phyloP scores from a whole-genome alignment of 805 yeast species.

The Yarrowia sp. region DNA sequence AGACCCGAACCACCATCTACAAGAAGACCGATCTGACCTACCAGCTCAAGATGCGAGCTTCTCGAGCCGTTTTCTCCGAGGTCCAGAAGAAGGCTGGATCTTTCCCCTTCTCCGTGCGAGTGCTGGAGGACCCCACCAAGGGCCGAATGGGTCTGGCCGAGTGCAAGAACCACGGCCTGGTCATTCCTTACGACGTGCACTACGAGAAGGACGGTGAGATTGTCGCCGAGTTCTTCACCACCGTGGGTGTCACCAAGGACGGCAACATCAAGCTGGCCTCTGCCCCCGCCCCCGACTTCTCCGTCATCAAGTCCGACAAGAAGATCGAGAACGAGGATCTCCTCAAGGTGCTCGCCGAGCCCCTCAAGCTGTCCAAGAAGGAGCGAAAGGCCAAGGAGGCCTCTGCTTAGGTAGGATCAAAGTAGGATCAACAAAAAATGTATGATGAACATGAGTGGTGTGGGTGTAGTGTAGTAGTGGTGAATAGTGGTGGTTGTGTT shows the following conservation, averaged over 20 bases:
- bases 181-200: constrained; percentile 65
- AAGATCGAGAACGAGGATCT: constrained; percentile 52
- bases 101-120: constrained; percentile 68
- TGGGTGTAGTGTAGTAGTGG: too few relatives aligned
- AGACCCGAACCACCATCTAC: constrained; percentile 65
- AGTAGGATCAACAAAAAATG: not conserved
- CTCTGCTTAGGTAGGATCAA: constrained; percentile 12
- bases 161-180: constrained; percentile 63
- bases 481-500: too few relatives aligned
- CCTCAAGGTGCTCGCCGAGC: constrained; percentile 47
- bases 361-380: constrained; percentile 49
- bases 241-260: constrained; percentile 70
- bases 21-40: constrained; percentile 69
- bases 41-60: constrained; percentile 66
- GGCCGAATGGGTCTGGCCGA: constrained; percentile 73
- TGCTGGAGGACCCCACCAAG: constrained; percentile 65
- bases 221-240: constrained; percentile 71
- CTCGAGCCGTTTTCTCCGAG: constrained; percentile 64
- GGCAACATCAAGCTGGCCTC: constrained; percentile 65
- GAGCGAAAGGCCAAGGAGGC: constrained; percentile 42
- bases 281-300: constrained; percentile 49
- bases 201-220: constrained; percentile 64
- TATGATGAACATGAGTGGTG: too few relatives aligned
- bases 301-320: constrained; percentile 57
- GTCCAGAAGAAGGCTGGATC: constrained; percentile 62